Evolutionary conservation across 169 alveolate species (phyloP), one percentile per base, ranked within the genome.

Genomic region (Cryptosporidium felis): DNA sequence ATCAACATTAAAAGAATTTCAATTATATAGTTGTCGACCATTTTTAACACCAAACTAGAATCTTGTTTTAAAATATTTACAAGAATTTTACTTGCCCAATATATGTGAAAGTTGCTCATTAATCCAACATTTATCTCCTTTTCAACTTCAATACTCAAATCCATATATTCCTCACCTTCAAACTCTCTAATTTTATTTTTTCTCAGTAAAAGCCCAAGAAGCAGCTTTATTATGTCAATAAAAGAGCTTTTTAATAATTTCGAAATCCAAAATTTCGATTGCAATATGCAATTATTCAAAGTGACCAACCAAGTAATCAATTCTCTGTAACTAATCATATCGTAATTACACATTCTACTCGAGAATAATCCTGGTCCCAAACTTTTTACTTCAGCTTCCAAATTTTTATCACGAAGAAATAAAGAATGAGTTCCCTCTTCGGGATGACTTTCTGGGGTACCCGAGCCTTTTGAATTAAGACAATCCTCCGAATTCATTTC

Each of bases 221-320:
- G 32, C 5, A 34, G 10, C 3, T 40, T 32, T 26, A 74, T 51
- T 18, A 74, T 36, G 9, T 51, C 46, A 3, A 53, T 30, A n/a
- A n/a, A n/a, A n/a, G n/a, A n/a, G 56, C 36, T 53, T 16, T 49
- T 40, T n/a, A 53, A 53, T n/a, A 49, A 6, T 53, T 4, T 21
- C 23, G 82, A 74, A 5, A 74, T 26, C 82, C 82, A 74, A 34
- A 36, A 5, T 6, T 74, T 40, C 40, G 82, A 74, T 53, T 16
- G 65, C 6, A 32, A 53, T 16, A 74, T 32, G 41, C 82, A 74
- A 74, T 74, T 74, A 74, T 74, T 74, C 5, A 74, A 5, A 1
- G 82, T 74, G 30, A 74, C 40, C 0, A 74, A 40, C 82, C 82
- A 74, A 12, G 26, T 16, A n/a, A 74, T 21, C 18, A 74, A 53